Base-by-base conservation (phyloP, 768 basidiomycete species). In the Suillus clintonianus region DNA sequence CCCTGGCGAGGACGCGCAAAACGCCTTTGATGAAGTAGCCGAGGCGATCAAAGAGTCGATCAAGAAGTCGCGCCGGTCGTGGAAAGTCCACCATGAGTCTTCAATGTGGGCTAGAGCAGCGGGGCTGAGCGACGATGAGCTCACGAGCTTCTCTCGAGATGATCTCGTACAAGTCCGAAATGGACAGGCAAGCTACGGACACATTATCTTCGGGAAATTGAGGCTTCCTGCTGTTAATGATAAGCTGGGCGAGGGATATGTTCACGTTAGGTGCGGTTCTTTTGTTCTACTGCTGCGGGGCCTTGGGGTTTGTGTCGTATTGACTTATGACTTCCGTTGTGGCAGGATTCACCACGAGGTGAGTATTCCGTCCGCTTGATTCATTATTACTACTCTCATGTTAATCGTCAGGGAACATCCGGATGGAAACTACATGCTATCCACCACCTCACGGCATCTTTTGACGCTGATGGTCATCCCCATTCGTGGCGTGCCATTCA, bases 171-270 rank as follows among this genome's bases (percentile, higher is more conserved):
- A 76, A 66, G 72, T 81, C 36, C 80, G 89, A 61, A 87, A 84
- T 69, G 89, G 82, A 5, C 65, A 75, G 42, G 87, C 87, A 39
- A 82, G 86, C 63, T 86, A 92, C 72, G 91, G 91, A 17, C 85
- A 82, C 11, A 85, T 92, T 62, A 84, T 94, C 64, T 73, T 94
- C 13, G 91, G 92, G 32, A 92, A 93, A 81, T 84, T 92, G 72
- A 84, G 83, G 68, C 81, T 92, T 51, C 89, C 89, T 9, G 88
- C 84, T 24, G 77, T 91, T 60, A 78, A 84, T 8, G 90, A 91
- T 69, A 77, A 85, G 69, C 22, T 68, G 36, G 89, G 90, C 34
- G 80, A 81, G 68, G 90, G 90, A 13, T 91, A 82, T 69, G 68
- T 92, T 60, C 90, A 92, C 67, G 84, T 92, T 71, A 84, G 89